Base-by-base conservation (phyloP, 176 grass and related monocot genomes). In the Poa pratensis region DNA sequence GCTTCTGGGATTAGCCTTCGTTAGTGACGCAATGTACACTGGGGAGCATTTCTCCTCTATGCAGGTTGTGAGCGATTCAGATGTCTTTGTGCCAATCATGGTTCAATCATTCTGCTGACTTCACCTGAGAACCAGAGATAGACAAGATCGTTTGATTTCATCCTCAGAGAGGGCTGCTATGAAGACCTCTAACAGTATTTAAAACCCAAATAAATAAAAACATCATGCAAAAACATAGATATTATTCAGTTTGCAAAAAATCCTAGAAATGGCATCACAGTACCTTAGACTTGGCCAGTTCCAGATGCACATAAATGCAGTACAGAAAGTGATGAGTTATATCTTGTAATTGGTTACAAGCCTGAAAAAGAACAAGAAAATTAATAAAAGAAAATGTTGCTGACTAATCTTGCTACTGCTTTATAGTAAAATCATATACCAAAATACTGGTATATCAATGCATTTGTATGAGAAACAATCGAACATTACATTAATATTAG, bases 231-330 rank as follows among this genome's bases (percentile, higher is more conserved):
- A 65, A 34, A 17, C 6, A 83, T 46, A 32, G 18, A 65, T 80
- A 73, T 20, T 24, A 4, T 24, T 84, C 22, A 53, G 45, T 57
- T 27, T 24, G 32, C 22, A 89, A 23, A 66, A 57, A 83, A 3
- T 75, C 34, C 52, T 48, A 77, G 54, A 78, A 37, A 74, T 63
- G 40, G 22, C 6, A 86, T 79, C 16, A 52, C n/a, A 70, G 30
- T 94, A 98, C 95, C 91, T 92, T n/a, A n/a, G n/a, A n/a, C n/a
- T n/a, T 93, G 20, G 82, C 94, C 61, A 90, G 89, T 40, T 95
- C 85, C 89, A 98, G 59, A 90, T 98, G 93, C 22, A 93, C 90
- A 80, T 95, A 77, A 86, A 98, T 90, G 84, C 93, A 98, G 66
- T 95, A 83, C 43, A 98, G 70, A 90, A 95, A 95, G 77, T 98